Evolutionary conservation across 768 basidiomycete species (phyloP).

Genomic region (Tylopilus cervinicoccineus): DNA sequence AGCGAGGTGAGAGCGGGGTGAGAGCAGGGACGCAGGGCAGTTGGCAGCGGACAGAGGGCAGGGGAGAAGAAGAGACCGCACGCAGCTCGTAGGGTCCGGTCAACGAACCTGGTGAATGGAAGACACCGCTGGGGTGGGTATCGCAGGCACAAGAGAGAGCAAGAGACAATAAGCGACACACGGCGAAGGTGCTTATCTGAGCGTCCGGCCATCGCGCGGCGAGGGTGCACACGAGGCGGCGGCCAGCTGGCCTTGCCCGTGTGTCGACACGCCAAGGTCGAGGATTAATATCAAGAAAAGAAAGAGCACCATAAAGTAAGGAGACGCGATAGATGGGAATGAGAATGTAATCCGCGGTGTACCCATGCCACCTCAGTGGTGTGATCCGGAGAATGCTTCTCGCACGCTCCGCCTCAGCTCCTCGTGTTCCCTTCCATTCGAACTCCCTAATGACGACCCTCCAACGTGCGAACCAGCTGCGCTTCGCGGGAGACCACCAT

Average conservation of each 20-base stretch:
- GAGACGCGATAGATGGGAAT: background rate
- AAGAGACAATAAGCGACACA: background rate
- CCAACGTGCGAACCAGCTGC: constrained; percentile 63
- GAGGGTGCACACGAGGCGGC: constrained; percentile 19
- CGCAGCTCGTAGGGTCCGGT: constrained; percentile 16
- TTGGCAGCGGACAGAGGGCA: background rate
- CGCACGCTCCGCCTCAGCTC: constrained; percentile 78
- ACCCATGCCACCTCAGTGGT: constrained; percentile 25
- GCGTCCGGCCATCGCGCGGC: constrained; percentile 9
- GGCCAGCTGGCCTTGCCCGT: constrained; percentile 1
- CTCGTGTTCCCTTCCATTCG: constrained; percentile 62
- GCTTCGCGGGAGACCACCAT: constrained; percentile 57
- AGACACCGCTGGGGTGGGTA: constrained; percentile 14
- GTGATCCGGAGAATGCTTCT: constrained; percentile 72
- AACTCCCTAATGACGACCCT: constrained; percentile 64
- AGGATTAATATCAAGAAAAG: background rate
- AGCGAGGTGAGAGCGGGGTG: background rate
- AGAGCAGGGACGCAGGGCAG: background rate
- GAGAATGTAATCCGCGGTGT: background rate
- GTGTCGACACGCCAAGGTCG: too few relatives aligned
- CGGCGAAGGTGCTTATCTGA: constrained; percentile 9
- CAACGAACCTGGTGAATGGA: constrained; percentile 22
- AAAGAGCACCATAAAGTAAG: background rate
- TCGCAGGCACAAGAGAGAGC: too few relatives aligned
- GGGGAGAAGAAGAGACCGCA: constrained; percentile 1